phyloP scores from a whole-genome alignment of 2,329 filamentous ascomycete genomes.

The Pseudogymnoascus sp. region DNA sequence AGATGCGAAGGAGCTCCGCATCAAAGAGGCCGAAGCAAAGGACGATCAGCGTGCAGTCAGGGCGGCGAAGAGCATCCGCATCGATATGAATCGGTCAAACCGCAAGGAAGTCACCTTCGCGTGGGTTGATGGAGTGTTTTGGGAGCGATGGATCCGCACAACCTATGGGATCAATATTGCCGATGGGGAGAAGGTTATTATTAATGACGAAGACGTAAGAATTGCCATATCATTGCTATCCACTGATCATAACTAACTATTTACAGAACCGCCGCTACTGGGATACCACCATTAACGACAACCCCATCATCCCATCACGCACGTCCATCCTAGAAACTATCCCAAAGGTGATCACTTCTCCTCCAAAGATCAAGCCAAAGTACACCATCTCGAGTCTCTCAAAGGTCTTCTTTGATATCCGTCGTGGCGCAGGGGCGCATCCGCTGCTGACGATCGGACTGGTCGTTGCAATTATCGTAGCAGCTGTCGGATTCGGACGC shows the following conservation, averaged over 20 bases:
- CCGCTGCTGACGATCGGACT: constrained; percentile 51
- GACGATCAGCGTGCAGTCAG: constrained; percentile 81
- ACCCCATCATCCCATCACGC: constrained; percentile 79
- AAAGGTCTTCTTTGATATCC: constrained; percentile 62
- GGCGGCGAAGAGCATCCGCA: constrained; percentile 80
- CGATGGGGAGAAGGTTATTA: constrained; percentile 84
- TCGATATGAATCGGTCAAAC: constrained; percentile 81
- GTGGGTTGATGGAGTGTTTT: constrained; percentile 95
- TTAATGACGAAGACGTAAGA: constrained; percentile 95
- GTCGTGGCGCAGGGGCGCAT: constrained; percentile 50
- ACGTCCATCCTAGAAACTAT: constrained; percentile 34
- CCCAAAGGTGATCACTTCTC: constrained; percentile 40
- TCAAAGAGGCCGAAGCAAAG: constrained; percentile 92
- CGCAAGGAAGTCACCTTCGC: constrained; percentile 89
- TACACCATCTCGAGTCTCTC: constrained; percentile 65
- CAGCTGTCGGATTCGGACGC: constrained; percentile 44
- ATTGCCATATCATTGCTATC: background rate
- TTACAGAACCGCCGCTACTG: constrained; percentile 81
- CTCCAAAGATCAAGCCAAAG: constrained; percentile 63
- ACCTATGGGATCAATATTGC: constrained; percentile 85
- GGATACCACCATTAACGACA: constrained; percentile 84
- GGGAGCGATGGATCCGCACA: constrained; percentile 93
- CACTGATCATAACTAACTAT: constrained; percentile 29
- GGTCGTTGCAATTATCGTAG: constrained; percentile 48
- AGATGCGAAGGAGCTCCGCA: constrained; percentile 87